Evolutionary conservation across 176 grass and related monocot species (phyloP).

Genomic region (Puya raimondii): DNA sequence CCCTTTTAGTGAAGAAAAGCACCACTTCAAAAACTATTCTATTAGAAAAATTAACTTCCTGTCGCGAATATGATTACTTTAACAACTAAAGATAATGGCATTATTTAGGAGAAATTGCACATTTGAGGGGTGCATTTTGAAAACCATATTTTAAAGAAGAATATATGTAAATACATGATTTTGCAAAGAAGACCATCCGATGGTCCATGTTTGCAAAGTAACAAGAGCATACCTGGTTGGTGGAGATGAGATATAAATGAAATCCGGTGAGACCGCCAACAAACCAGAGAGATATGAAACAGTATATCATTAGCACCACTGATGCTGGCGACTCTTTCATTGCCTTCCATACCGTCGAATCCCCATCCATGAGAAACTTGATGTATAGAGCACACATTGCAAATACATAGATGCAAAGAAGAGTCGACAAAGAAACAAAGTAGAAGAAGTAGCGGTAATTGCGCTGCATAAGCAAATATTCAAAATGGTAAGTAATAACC

Average conservation of each 20-base stretch:
- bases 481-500: not conserved
- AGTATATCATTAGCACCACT: slow-evolving; percentile 66
- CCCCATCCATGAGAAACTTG: slow-evolving; percentile 53
- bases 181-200: not conserved
- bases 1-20: too few species aligned
- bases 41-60: too few species aligned
- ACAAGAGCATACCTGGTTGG: slow-evolving; percentile 46
- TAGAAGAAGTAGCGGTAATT: slow-evolving; percentile 69
- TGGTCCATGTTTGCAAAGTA: not conserved
- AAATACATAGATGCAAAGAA: slow-evolving; percentile 69
- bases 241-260: slow-evolving; percentile 60
- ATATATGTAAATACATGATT: not conserved
- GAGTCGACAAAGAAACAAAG: slow-evolving; percentile 52
- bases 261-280: slow-evolving; percentile 74
- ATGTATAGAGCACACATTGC: slow-evolving; percentile 64
- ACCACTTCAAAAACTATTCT: too few species aligned
- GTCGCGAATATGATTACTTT: too few species aligned
- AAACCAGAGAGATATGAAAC: slow-evolving; percentile 67
- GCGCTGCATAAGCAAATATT: slow-evolving; percentile 35
- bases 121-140: too few species aligned
- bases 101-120: too few species aligned
- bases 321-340: slow-evolving; percentile 60
- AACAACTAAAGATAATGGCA: too few species aligned
- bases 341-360: slow-evolving; percentile 43
- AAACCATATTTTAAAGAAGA: too few species aligned